Evolutionary conservation across 1,139 yeast species (phyloP).

Genomic region (Petasospora rhodanensis): DNA sequence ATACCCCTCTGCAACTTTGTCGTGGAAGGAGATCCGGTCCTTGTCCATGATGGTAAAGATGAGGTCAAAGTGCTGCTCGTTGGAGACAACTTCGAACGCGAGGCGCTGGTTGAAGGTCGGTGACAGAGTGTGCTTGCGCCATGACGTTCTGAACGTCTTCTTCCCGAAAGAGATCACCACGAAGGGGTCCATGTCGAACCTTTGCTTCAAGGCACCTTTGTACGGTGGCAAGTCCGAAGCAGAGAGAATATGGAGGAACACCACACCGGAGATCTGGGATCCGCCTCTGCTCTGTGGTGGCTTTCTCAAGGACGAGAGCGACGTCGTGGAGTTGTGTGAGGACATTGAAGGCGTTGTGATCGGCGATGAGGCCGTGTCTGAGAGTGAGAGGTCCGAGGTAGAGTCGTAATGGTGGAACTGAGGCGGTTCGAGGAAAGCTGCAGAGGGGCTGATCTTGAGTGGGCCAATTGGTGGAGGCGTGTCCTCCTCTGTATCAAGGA

Average conservation of each 20-base stretch:
- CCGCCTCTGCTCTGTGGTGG: neutral
- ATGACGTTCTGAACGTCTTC: slow-evolving; percentile 80
- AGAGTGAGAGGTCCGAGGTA: slow-evolving; percentile 7
- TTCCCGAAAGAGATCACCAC: slow-evolving; percentile 89
- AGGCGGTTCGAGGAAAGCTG: slow-evolving; percentile 1
- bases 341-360: neutral
- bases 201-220: slow-evolving; percentile 56
- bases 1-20: slow-evolving; percentile 65
- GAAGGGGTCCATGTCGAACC: slow-evolving; percentile 96
- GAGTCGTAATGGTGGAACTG: slow-evolving; percentile 2
- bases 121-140: slow-evolving; percentile 76
- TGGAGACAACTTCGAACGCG: slow-evolving; percentile 69
- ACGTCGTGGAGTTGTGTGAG: slow-evolving; percentile 1
- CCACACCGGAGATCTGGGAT: slow-evolving; percentile 55
- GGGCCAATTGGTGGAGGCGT: slow-evolving; percentile 2
- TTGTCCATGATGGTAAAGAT: slow-evolving; percentile 76
- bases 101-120: slow-evolving; percentile 81
- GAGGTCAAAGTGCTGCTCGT: slow-evolving; percentile 61
- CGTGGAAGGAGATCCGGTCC: slow-evolving; percentile 79
- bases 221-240: slow-evolving; percentile 71
- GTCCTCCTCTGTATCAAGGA: slow-evolving; percentile 12
- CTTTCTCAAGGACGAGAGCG: neutral
- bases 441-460: neutral
- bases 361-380: too few species aligned
- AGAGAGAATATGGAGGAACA: slow-evolving; percentile 69